These are phyloP conservation scores for Xanthoconium stramineum DNA, from an alignment of 768 basidiomycete genomes.

Conservation along the genomic window DNA sequence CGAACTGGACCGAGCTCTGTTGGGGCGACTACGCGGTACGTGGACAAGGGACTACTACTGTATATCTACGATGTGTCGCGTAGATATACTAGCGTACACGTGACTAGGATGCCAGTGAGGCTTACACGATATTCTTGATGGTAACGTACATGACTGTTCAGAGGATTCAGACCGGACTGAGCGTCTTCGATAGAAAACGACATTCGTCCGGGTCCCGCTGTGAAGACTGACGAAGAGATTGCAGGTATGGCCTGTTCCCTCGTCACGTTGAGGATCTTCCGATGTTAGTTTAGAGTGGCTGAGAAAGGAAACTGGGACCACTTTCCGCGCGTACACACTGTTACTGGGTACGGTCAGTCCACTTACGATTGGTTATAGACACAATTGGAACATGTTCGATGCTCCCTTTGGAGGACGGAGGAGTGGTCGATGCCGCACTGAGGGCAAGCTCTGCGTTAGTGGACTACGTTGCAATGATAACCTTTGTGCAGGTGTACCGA, in stretches of 20 bases:
- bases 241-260: background rate
- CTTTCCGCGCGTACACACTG: background rate
- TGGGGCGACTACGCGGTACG: too few relatives aligned
- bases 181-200: background rate
- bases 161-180: background rate
- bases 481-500: background rate
- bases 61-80: too few relatives aligned
- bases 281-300: background rate
- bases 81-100: too few relatives aligned
- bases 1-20: too few relatives aligned
- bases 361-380: background rate
- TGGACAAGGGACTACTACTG: too few relatives aligned
- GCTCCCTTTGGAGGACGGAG: background rate
- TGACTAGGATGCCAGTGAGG: too few relatives aligned
- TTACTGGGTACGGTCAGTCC: background rate
- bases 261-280: too few relatives aligned
- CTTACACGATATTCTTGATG: background rate
- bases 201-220: background rate
- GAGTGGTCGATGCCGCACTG: background rate
- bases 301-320: background rate
- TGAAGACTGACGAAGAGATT: conserved; percentile 1
- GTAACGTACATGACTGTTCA: background rate
- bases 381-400: conserved; percentile 2
- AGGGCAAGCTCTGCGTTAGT: background rate
- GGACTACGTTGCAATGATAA: background rate